Evolutionary conservation across 2,329 filamentous ascomycete genomes (phyloP), one percentile per base, ranked within the genome.

Genomic region (Ascochyta fabae): DNA sequence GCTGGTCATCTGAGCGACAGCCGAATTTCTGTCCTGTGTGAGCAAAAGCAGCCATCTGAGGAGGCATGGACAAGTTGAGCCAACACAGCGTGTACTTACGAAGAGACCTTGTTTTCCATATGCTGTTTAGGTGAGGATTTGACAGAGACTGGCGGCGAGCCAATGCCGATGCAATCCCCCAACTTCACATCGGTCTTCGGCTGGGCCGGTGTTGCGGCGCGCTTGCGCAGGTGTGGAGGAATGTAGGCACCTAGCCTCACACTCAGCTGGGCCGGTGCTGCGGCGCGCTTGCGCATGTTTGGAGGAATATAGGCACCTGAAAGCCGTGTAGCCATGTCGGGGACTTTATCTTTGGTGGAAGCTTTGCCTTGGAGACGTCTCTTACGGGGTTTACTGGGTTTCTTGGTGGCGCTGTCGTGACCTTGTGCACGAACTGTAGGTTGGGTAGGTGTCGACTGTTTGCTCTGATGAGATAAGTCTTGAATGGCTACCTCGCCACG

Each of bases 141-240:
- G 6, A 23, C 19, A 3, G 64, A 65, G 1, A 34, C 31, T 34
- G 41, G 39, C 19, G 42, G 50, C 6, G 56, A 58, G 22, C 3
- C 35, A 16, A 53, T 43, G 23, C 35, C 33, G 15, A 46, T 43
- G 15, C 39, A 31, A 12, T 44, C 34, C 9, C 33, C 53, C 23
- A 49, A 33, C 15, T 42, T 52, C 16, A 53, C 36, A 34, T 61
- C 43, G 38, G n/a, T n/a, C 35, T 53, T 59, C 7, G 40, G 23
- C 19, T 22, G 19, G n/a, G 24, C 34, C 1, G 23, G 23, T 8
- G 47, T 22, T 26, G 40, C 22, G 29, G 31, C 33, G 12, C 35
- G 48, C 46, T 62, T 66, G 44, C 68, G 69, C 35, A 68, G 6
- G 42, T 72, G 69, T 9, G 68, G 68, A 13, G 69, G 67, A 16